These are phyloP conservation scores for Fusarium praegraminearum DNA, from an alignment of 2,329 filamentous ascomycete genomes.

Conservation along the genomic window DNA sequence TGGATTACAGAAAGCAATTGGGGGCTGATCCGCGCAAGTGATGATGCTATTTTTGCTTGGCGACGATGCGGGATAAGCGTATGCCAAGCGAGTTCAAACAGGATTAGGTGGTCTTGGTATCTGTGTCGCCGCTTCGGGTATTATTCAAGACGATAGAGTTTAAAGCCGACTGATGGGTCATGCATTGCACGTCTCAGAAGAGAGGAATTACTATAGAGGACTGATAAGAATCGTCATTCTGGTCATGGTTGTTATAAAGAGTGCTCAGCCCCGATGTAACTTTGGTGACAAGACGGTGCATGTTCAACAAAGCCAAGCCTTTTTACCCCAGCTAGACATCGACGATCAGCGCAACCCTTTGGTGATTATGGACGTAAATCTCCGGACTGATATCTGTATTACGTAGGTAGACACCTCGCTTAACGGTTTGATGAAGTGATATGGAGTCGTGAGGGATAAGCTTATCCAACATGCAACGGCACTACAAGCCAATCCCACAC, in stretches of 20 bases:
- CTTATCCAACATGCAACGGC: background rate
- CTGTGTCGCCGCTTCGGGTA: background rate
- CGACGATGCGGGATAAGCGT: slow-evolving; percentile 8
- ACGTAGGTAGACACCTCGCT: background rate
- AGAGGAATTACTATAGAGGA: background rate
- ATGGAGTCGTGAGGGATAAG: background rate
- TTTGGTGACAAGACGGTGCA: background rate
- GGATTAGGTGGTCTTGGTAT: slow-evolving; percentile 7
- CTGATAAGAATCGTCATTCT: background rate
- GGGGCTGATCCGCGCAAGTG: background rate
- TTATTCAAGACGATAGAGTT: background rate
- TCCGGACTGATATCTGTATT: background rate
- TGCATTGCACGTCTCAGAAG: background rate
- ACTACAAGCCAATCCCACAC: background rate
- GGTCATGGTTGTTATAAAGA: background rate
- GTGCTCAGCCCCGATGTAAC: background rate
- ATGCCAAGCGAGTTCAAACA: slow-evolving; percentile 22
- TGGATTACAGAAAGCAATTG: background rate
- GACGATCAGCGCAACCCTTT: background rate
- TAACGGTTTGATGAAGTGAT: background rate
- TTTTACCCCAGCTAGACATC: background rate
- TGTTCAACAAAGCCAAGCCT: background rate
- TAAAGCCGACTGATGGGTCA: background rate
- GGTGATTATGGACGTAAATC: background rate
- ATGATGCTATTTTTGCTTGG: slow-evolving; percentile 34